These are phyloP conservation scores for Rhynchosporium agropyri DNA, from an alignment of 2,329 filamentous ascomycete species.

Conservation along the genomic window DNA sequence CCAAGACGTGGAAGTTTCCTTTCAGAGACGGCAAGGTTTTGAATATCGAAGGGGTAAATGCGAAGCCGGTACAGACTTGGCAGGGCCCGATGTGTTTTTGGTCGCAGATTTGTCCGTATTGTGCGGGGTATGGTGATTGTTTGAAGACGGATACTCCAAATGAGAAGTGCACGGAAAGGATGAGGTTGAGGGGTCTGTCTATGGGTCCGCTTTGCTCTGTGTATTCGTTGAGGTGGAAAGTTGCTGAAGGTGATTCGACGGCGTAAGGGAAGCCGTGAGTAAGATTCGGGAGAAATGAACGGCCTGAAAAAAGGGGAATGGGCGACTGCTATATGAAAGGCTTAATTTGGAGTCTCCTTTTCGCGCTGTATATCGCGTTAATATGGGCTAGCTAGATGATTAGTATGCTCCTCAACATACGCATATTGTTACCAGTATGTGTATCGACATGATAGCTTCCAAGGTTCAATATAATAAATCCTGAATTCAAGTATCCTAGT, in stretches of 20 bases:
- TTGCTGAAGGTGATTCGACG: background rate
- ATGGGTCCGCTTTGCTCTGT: constrained; percentile 14
- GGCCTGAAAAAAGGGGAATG: too few species aligned
- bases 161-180: constrained; percentile 15
- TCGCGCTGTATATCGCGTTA: too few species aligned
- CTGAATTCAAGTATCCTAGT: too few species aligned
- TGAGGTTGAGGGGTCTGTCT: background rate
- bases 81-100: constrained; percentile 23
- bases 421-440: too few species aligned
- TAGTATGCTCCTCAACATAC: too few species aligned
- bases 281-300: background rate
- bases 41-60: constrained; percentile 23
- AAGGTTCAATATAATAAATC: too few species aligned
- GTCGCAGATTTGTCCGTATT: constrained; percentile 31
- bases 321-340: background rate
- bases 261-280: background rate
- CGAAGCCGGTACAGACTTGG: constrained; percentile 23
- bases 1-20: constrained; percentile 34
- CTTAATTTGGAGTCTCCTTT: background rate
- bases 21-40: constrained; percentile 24
- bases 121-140: constrained; percentile 1
- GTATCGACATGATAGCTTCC: too few species aligned
- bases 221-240: constrained; percentile 8
- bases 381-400: too few species aligned
- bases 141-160: background rate